Evolutionary conservation across 2,329 filamentous ascomycete genomes (phyloP).

Genomic region (Hymenoscyphus linearis): DNA sequence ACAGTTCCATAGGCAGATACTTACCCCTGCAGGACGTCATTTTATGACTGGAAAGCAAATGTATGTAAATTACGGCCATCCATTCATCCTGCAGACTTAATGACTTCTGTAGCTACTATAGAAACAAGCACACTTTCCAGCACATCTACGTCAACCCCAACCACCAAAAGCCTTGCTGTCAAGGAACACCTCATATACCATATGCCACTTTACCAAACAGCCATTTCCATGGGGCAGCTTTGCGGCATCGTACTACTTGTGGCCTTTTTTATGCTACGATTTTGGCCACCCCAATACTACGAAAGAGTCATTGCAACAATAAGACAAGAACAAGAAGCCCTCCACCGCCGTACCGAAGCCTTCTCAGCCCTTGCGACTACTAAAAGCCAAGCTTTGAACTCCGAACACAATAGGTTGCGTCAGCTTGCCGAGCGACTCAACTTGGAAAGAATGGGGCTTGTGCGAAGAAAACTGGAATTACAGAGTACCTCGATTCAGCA

Average conservation of each 20-base stretch:
- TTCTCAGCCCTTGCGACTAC: background rate
- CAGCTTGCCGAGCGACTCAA: background rate
- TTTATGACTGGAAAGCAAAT: too few species aligned
- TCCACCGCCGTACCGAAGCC: background rate
- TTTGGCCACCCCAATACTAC: background rate
- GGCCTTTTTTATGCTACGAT: background rate
- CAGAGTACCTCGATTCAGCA: background rate
- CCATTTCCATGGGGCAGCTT: background rate
- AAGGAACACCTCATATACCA: background rate
- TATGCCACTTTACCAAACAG: background rate
- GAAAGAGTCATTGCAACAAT: background rate
- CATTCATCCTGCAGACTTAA: too few species aligned
- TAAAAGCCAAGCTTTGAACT: background rate
- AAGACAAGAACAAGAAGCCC: background rate
- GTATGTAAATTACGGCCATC: too few species aligned
- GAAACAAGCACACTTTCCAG: background rate
- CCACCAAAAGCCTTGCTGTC: background rate
- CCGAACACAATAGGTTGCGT: background rate
- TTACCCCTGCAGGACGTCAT: too few species aligned
- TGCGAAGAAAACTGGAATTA: background rate
- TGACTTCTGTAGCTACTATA: background rate
- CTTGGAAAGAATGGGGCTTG: background rate
- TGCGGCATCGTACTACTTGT: background rate
- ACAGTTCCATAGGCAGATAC: too few species aligned
- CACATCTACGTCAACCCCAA: background rate